A percentile compares a stretch with the other conserved stretches of the same genome.
These are phyloP conservation scores for Irpex sp. DNA, from an alignment of 1,284 basidiomycete genomes.

Conservation along the genomic window DNA sequence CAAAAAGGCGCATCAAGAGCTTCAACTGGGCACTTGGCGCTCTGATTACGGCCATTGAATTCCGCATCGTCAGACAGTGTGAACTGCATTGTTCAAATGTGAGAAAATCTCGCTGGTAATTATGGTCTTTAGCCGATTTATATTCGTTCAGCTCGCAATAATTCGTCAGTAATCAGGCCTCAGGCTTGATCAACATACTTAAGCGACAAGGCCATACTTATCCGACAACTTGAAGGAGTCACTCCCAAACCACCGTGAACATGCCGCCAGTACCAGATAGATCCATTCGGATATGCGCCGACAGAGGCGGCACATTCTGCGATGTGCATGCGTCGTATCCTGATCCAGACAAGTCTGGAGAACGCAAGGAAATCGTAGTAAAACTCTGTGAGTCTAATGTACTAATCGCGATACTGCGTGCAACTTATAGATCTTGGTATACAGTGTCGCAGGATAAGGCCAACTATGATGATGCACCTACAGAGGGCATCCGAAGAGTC, in stretches of 20 bases:
- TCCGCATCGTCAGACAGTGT: too few species aligned
- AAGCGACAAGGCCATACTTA: too few species aligned
- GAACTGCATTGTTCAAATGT: too few species aligned
- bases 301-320: constrained; percentile 76
- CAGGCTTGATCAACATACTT: too few species aligned
- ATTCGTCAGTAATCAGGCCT: too few species aligned
- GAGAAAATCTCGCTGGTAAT: too few species aligned
- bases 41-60: background rate
- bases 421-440: background rate
- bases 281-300: constrained; percentile 54
- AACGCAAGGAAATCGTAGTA: constrained; percentile 73
- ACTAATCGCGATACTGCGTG: background rate
- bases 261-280: constrained; percentile 48
- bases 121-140: too few species aligned
- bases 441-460: constrained; percentile 81
- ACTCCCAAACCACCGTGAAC: background rate
- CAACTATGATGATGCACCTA: constrained; percentile 93
- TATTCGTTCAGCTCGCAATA: too few species aligned
- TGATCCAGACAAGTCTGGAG: constrained; percentile 54
- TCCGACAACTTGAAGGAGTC: background rate
- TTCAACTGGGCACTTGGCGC: background rate
- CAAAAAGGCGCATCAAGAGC: background rate
- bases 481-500: constrained; percentile 90
- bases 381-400: constrained; percentile 66
- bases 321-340: constrained; percentile 81